Evolutionary conservation across 192 early-diverging fungal genomes (phyloP).

Genomic region (Mycoemilia scoparia): DNA sequence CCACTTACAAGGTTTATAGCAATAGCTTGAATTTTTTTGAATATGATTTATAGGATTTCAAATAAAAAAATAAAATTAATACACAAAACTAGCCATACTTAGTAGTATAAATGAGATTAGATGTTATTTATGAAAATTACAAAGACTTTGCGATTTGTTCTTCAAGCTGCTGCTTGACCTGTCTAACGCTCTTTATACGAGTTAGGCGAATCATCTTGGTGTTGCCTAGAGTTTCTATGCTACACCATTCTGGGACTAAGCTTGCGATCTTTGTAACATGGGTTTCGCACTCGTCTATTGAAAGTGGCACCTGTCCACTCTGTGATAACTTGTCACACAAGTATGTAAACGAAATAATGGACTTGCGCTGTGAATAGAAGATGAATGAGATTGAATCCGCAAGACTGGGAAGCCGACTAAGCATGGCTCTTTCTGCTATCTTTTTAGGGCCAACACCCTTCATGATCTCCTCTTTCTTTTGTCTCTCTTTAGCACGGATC

Average conservation of each 20-base stretch:
- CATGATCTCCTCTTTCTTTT: conserved; percentile 5
- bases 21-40: too few species aligned
- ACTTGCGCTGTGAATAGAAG: conserved; percentile 21
- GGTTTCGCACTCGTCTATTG: conserved; percentile 2
- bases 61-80: too few species aligned
- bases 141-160: conserved; percentile 3
- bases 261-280: conserved; percentile 9
- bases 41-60: too few species aligned
- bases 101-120: too few species aligned
- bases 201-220: conserved; percentile 5
- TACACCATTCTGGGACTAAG: conserved; percentile 26
- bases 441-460: background rate
- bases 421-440: conserved; percentile 9
- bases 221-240: background rate
- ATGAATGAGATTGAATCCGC: conserved; percentile 22
- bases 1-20: too few species aligned
- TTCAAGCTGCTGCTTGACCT: conserved; percentile 9
- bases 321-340: conserved; percentile 18
- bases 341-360: conserved; percentile 11
- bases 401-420: conserved; percentile 19
- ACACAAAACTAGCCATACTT: too few species aligned
- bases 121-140: background rate
- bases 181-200: conserved; percentile 12
- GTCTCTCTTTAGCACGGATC: conserved; percentile 26
- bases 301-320: too few species aligned